Conservation (phyloP, 768 basidiomycete genomes). For the Punctularia strigosozonata region DNA sequence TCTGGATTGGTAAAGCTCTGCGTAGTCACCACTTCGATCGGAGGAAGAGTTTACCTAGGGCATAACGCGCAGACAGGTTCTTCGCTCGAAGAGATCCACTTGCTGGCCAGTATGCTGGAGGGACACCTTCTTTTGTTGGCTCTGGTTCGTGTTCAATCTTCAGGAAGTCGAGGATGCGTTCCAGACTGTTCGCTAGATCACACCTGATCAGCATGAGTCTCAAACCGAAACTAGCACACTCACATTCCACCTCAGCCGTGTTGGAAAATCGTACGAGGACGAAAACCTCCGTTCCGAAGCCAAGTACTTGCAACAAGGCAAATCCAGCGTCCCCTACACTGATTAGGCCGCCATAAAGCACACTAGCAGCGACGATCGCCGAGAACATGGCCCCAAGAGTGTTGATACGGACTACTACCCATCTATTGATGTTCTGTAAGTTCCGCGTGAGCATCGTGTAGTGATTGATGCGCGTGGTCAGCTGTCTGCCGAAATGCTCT, state of each 20-base stretch:
- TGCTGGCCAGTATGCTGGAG: conserved; percentile 58
- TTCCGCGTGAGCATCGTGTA: conserved; percentile 20
- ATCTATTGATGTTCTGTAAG: conserved; percentile 16
- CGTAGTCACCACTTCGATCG: too few species aligned
- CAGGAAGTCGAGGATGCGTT: conserved; percentile 36
- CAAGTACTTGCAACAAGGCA: conserved; percentile 8
- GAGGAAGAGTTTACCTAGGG: too few species aligned
- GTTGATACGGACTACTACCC: conserved; percentile 27
- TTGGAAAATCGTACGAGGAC: background rate
- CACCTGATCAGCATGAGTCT: conserved; percentile 8
- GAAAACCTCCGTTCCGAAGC: background rate
- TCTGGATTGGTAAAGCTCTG: background rate
- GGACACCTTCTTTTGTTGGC: conserved; percentile 26
- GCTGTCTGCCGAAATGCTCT: background rate
- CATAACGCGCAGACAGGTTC: conserved; percentile 42
- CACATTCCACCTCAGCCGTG: background rate
- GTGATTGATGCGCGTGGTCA: conserved; percentile 5
- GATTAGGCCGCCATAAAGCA: conserved; percentile 19
- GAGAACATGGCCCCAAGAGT: conserved; percentile 27
- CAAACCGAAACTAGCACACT: background rate
- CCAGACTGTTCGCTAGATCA: conserved; percentile 10
- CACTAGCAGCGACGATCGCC: conserved; percentile 15
- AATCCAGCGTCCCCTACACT: conserved; percentile 12
- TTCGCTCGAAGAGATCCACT: conserved; percentile 43
- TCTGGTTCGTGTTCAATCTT: conserved; percentile 45